Evolutionary conservation across 2,329 filamentous ascomycete genomes (phyloP).

Genomic region (Davidsoniella eucalypti): DNA sequence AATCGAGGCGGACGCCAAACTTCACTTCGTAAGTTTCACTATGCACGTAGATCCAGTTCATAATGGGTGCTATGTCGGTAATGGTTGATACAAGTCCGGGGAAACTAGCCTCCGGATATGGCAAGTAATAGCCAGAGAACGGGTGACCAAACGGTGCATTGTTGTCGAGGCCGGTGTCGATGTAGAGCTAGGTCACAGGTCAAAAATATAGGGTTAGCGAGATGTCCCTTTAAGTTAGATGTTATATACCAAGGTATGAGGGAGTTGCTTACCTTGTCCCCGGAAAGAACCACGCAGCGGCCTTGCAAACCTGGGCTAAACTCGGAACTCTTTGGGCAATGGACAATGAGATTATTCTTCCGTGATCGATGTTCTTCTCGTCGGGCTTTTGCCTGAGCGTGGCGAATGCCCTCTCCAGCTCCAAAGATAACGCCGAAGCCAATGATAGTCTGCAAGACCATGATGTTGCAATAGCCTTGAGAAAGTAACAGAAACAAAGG

Average conservation of each 20-base stretch:
- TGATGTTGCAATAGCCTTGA: conserved; percentile 2
- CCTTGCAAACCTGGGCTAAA: conserved; percentile 28
- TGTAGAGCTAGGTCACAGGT: conserved; percentile 17
- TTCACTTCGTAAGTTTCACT: conserved; percentile 28
- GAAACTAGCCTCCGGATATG: conserved; percentile 35
- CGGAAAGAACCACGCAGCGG: conserved; percentile 28
- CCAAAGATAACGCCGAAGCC: conserved; percentile 29
- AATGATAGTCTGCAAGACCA: conserved; percentile 21
- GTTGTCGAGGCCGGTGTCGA: conserved; percentile 24
- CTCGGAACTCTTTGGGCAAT: conserved; percentile 29
- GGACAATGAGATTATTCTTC: conserved; percentile 31
- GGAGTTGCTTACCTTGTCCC: conserved; percentile 21
- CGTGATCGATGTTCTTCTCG: conserved; percentile 30
- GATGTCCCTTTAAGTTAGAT: too few species aligned
- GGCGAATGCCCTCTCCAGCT: conserved; percentile 29
- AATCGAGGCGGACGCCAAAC: conserved; percentile 27
- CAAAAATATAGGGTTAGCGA: not conserved
- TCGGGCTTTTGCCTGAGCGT: conserved; percentile 28
- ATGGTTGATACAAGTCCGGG: conserved; percentile 33
- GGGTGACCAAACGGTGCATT: conserved; percentile 27
- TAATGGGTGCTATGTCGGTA: conserved; percentile 30
- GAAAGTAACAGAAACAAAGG: not conserved
- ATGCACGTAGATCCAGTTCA: conserved; percentile 35
- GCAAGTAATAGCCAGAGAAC: conserved; percentile 40
- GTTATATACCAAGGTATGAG: too few species aligned